Conservation (phyloP, 106 monocot species). For the Acorus calamus region DNA sequence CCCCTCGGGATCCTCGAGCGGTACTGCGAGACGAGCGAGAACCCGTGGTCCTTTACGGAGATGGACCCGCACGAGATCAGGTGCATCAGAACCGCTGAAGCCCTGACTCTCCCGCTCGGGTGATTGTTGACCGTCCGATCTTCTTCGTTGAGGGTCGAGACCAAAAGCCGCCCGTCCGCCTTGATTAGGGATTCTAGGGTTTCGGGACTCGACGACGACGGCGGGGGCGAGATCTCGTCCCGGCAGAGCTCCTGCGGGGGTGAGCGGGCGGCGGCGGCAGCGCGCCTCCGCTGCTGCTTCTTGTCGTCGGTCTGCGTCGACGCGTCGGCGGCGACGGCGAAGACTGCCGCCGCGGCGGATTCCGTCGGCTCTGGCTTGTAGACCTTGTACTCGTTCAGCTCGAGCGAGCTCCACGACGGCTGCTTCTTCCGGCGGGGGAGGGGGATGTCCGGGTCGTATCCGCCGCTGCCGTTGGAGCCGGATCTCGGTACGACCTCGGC, state of each 20-base stretch:
- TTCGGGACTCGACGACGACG: constrained; percentile 68
- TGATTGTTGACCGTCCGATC: constrained; percentile 18
- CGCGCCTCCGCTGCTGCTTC: constrained; percentile 13
- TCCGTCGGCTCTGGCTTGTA: constrained; percentile 40
- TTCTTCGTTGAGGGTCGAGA: constrained; percentile 1
- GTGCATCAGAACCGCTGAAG: constrained; percentile 72
- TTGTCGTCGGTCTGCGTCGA: constrained; percentile 76
- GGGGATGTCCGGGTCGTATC: neutral
- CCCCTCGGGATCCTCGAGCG: constrained; percentile 19
- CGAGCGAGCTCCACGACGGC: constrained; percentile 34
- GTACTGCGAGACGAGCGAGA: constrained; percentile 18
- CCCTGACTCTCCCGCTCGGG: constrained; percentile 40
- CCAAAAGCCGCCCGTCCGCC: constrained; percentile 19
- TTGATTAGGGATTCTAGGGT: constrained; percentile 49
- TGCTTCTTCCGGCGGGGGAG: constrained; percentile 15
- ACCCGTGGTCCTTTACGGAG: constrained; percentile 33
- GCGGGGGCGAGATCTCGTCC: constrained; percentile 76
- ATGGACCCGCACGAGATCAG: constrained; percentile 73
- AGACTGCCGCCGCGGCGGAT: constrained; percentile 11
- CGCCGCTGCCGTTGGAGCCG: neutral
- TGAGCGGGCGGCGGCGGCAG: neutral
- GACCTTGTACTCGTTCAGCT: constrained; percentile 67
- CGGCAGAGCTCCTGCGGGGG: constrained; percentile 30
- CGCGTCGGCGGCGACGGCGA: constrained; percentile 36
- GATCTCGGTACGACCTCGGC: too few relatives aligned